A percentile compares a stretch with the other conserved stretches of the same genome.
Evolutionary conservation across 73 alveolate species (phyloP).

Genomic region (Tetrahymena thermophila): DNA sequence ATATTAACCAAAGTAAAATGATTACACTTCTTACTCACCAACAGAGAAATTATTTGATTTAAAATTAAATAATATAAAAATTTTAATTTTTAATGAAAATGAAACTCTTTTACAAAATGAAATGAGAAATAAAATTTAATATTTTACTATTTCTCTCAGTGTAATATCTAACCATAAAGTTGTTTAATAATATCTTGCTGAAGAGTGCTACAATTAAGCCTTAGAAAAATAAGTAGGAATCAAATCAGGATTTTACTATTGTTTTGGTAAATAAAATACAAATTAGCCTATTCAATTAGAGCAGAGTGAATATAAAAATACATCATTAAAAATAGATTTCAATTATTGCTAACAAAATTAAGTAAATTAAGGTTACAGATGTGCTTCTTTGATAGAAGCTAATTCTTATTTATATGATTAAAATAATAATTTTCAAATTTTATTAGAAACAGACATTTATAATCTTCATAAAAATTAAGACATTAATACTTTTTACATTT

Average conservation of each 20-base stretch:
- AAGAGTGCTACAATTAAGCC: neutral
- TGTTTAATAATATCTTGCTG: neutral
- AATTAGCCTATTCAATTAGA: neutral
- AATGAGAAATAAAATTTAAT: neutral
- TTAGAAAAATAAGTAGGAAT: neutral
- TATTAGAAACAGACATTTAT: neutral
- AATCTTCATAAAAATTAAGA: neutral
- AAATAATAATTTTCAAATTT: neutral
- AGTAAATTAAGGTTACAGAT: neutral
- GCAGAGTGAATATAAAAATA: neutral
- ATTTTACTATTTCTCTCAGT: neutral
- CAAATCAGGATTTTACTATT: neutral
- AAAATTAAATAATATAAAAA: neutral
- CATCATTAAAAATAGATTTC: neutral
- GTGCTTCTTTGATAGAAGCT: neutral
- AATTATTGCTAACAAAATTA: neutral
- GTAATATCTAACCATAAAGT: neutral
- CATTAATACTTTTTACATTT: neutral
- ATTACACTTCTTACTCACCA: neutral
- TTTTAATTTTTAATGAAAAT: neutral
- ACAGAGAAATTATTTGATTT: neutral
- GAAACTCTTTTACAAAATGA: neutral
- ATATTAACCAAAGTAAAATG: neutral
- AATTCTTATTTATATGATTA: neutral
- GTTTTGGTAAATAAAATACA: neutral